Conservation (phyloP, 2,329 filamentous ascomycete species). For the Chaetomium sp. region DNA sequence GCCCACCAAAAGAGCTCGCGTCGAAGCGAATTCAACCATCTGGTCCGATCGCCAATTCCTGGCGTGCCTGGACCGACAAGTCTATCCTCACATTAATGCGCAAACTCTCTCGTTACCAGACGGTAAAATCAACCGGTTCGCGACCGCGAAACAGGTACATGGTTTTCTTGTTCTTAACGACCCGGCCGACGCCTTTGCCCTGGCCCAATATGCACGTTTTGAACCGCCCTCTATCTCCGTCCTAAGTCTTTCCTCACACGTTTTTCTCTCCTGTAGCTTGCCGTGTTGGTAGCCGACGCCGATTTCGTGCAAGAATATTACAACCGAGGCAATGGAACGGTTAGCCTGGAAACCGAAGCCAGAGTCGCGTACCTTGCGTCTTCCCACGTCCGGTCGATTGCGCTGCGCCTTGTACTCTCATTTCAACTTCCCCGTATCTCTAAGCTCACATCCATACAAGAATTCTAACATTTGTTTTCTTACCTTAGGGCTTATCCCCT, state of each 20-base stretch:
- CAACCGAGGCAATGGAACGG: slow-evolving; percentile 10
- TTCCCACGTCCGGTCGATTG: slow-evolving; percentile 1
- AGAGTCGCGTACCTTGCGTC: slow-evolving; percentile 9
- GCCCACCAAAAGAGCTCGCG: slow-evolving; percentile 4
- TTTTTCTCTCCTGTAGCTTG: slow-evolving; percentile 4
- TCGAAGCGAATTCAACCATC: not conserved
- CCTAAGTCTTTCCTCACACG: not conserved
- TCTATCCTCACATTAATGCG: slow-evolving; percentile 30
- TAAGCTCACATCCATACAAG: too few relatives aligned
- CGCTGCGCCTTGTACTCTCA: slow-evolving; percentile 7
- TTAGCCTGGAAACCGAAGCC: slow-evolving; percentile 14
- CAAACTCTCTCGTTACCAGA: slow-evolving; percentile 24
- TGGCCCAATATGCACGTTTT: too few relatives aligned
- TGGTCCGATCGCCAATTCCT: slow-evolving; percentile 14
- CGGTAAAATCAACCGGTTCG: slow-evolving; percentile 19
- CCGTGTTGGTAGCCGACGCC: slow-evolving; percentile 8
- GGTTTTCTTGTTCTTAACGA: not conserved
- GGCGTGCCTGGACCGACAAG: slow-evolving; percentile 27
- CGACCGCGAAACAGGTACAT: slow-evolving; percentile 25
- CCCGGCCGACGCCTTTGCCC: not conserved
- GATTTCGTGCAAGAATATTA: slow-evolving; percentile 13
- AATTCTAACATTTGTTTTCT: too few relatives aligned
- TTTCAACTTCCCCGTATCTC: not conserved
- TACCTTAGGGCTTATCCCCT: too few relatives aligned
- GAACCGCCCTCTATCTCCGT: not conserved